Evolutionary conservation across 164 flowering plant genomes (phyloP).

Genomic region (Brasenia schreberi): DNA sequence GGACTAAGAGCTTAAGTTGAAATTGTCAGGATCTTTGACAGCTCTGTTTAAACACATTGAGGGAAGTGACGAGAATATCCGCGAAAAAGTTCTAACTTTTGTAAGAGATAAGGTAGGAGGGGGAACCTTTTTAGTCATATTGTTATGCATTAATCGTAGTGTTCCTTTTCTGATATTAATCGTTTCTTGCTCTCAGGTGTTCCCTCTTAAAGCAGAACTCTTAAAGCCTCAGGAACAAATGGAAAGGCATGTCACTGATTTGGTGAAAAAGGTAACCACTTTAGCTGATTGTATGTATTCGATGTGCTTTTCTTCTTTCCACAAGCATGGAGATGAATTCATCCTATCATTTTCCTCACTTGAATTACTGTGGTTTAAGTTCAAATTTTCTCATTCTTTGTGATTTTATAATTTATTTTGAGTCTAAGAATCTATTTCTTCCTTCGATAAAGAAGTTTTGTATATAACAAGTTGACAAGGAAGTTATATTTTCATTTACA

Average conservation of each 20-base stretch:
- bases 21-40: slow-evolving; percentile 62
- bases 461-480: too few relatives aligned
- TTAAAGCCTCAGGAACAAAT: slow-evolving; percentile 82
- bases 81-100: slow-evolving; percentile 75
- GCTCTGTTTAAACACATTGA: slow-evolving; percentile 71
- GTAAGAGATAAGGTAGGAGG: slow-evolving; percentile 72
- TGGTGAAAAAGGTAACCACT: slow-evolving; percentile 61
- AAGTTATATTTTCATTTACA: neutral
- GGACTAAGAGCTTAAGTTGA: neutral
- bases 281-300: neutral
- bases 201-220: slow-evolving; percentile 79
- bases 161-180: neutral
- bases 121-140: neutral
- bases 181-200: slow-evolving; percentile 40
- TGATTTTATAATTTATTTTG: too few relatives aligned
- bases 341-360: neutral
- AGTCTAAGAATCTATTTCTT: too few relatives aligned
- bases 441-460: too few relatives aligned
- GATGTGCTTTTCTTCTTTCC: neutral
- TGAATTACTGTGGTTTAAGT: neutral
- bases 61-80: slow-evolving; percentile 59
- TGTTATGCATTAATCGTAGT: neutral
- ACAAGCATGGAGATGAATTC: neutral
- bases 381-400: too few relatives aligned
- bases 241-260: slow-evolving; percentile 92